Evolutionary conservation across 345 rosid species (phyloP).

Genomic region (Lenwebbia sp.): DNA sequence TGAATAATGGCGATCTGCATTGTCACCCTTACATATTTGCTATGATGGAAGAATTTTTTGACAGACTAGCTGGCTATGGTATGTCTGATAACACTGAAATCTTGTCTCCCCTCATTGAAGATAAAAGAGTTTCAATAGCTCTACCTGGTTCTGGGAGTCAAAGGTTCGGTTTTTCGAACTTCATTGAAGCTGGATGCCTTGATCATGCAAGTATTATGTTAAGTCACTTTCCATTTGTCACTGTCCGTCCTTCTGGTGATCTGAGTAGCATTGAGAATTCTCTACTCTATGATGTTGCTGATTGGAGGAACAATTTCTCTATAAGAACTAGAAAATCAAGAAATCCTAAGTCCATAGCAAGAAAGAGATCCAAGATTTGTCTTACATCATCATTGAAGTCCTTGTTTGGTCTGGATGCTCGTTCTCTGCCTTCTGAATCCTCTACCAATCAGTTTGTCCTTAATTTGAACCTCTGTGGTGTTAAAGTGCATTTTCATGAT

Average conservation of each 20-base stretch:
- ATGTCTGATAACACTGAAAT: constrained; percentile 11
- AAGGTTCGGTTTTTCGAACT: constrained; percentile 72
- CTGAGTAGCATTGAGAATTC: constrained; percentile 44
- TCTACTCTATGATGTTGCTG: constrained; percentile 29
- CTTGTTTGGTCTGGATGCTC: constrained; percentile 11
- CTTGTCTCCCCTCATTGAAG: constrained; percentile 4
- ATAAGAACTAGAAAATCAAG: constrained; percentile 23
- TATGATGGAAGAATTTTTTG: constrained; percentile 37
- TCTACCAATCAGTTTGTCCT: constrained; percentile 16
- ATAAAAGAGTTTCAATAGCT: constrained; percentile 15
- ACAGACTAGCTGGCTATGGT: constrained; percentile 33
- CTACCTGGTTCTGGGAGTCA: constrained; percentile 30
- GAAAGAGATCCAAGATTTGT: constrained; percentile 10
- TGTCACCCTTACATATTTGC: constrained; percentile 61
- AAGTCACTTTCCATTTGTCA: constrained; percentile 59
- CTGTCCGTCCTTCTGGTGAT: constrained; percentile 35
- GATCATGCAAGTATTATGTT: constrained; percentile 43
- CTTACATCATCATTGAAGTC: constrained; percentile 6
- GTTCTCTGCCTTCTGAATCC: constrained; percentile 12
- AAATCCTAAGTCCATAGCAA: constrained; percentile 20
- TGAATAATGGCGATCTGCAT: constrained; percentile 70
- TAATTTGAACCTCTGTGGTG: constrained; percentile 39
- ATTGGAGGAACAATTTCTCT: constrained; percentile 46
- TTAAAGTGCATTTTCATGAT: constrained; percentile 76
- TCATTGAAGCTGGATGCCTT: constrained; percentile 36